A percentile compares a stretch with the other conserved stretches of the same genome.
These are phyloP conservation scores for Effrenium voratum DNA, from an alignment of 73 alveolate genomes.

Conservation along the genomic window DNA sequence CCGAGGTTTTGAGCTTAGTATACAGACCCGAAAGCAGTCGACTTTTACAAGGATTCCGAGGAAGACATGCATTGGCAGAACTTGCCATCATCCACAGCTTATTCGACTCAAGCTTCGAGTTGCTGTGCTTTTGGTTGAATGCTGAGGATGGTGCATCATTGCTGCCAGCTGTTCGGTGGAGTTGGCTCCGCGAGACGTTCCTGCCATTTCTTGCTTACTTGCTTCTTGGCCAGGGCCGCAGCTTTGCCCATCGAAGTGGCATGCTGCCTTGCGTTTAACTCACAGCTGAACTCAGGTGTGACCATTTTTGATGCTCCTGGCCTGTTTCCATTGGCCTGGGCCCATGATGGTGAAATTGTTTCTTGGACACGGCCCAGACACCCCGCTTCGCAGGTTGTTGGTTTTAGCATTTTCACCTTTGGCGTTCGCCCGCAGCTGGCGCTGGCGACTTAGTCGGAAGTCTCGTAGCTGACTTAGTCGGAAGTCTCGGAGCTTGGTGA, in stretches of 20 bases:
- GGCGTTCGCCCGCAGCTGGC: slow-evolving; percentile 22
- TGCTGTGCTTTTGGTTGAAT: background rate
- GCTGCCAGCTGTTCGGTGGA: background rate
- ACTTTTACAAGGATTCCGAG: too few relatives aligned
- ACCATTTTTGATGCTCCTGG: too few relatives aligned
- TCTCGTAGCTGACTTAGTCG: too few relatives aligned
- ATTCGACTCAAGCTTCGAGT: too few relatives aligned
- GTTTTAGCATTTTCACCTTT: slow-evolving; percentile 8
- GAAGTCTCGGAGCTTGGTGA: background rate
- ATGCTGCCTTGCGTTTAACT: background rate
- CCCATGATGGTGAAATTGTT: too few relatives aligned
- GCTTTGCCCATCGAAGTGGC: background rate
- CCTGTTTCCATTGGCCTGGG: too few relatives aligned
- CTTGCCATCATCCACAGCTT: too few relatives aligned
- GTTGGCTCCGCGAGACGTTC: background rate
- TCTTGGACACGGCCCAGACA: background rate
- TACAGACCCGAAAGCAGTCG: too few relatives aligned
- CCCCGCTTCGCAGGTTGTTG: background rate
- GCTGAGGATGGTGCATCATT: background rate
- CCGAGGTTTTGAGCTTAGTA: too few relatives aligned
- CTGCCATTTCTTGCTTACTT: background rate
- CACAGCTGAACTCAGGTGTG: too few relatives aligned
- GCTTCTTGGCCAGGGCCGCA: background rate
- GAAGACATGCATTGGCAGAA: too few relatives aligned
- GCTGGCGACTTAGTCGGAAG: background rate